Percentiles rank a stretch among this genome's conserved stretches.
Conservation (phyloP, 192 early-diverging fungal genomes). For the Ramicandelaber brevisporus region DNA sequence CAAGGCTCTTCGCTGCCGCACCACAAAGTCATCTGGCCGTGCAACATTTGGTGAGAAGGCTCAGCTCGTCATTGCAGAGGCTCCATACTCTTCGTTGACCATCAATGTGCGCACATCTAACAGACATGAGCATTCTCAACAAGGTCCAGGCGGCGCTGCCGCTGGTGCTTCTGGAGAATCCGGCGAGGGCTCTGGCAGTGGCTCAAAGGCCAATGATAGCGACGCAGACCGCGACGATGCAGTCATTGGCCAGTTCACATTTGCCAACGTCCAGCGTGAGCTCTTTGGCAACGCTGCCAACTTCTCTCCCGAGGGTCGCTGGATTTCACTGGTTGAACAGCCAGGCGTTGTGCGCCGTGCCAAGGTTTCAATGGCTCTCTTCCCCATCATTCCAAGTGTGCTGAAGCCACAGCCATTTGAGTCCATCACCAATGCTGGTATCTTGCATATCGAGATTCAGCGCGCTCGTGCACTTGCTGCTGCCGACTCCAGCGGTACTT, state of each 20-base stretch:
- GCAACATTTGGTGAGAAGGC: too few species aligned
- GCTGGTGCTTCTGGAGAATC: slow-evolving; percentile 8
- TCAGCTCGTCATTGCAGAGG: neutral
- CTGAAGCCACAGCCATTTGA: slow-evolving; percentile 13
- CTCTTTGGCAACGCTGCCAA: slow-evolving; percentile 12
- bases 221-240: slow-evolving; percentile 15
- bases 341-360: slow-evolving; percentile 13
- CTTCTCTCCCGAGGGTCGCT: slow-evolving; percentile 14
- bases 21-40: too few species aligned
- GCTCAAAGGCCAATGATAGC: slow-evolving; percentile 11
- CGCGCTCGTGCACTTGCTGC: slow-evolving; percentile 30
- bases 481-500: slow-evolving; percentile 40
- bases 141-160: neutral
- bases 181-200: slow-evolving; percentile 7
- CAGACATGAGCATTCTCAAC: neutral
- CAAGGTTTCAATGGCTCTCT: slow-evolving; percentile 12
- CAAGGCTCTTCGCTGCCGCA: too few species aligned
- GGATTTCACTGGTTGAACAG: slow-evolving; percentile 18
- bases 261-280: slow-evolving; percentile 12
- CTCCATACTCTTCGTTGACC: neutral
- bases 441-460: slow-evolving; percentile 26
- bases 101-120: neutral
- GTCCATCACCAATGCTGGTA: slow-evolving; percentile 31
- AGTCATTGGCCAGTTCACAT: slow-evolving; percentile 10
- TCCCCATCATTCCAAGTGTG: slow-evolving; percentile 18